phyloP scores from a whole-genome alignment of 2,329 filamentous ascomycete species.

The Ophiostoma montium region DNA sequence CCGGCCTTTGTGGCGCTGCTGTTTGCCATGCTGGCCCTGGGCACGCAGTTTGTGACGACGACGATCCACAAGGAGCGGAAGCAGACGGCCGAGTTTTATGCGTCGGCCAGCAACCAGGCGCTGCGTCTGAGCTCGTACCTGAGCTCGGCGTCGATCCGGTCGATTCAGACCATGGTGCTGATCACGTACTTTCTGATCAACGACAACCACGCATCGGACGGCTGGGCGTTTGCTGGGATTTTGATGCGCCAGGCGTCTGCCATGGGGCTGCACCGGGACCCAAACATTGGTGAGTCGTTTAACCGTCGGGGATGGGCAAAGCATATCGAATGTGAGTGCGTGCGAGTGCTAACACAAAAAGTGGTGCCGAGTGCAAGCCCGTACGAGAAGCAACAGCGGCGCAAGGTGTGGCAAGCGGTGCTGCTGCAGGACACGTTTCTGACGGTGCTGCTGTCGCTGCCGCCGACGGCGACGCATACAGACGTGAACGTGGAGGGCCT shows the following conservation, averaged over 20 bases:
- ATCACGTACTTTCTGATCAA: conserved; percentile 76
- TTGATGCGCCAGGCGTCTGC: conserved; percentile 66
- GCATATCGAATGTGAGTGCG: no score
- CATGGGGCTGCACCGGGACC: conserved; percentile 68
- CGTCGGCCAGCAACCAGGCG: conserved; percentile 65
- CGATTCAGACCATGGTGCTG: conserved; percentile 70
- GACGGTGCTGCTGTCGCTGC: conserved; percentile 62
- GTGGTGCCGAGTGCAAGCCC: conserved; percentile 49
- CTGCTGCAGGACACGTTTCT: conserved; percentile 70
- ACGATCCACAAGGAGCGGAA: conserved; percentile 48
- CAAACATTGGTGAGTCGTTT: conserved; percentile 49
- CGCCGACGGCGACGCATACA: conserved; percentile 64
- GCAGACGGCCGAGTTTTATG: conserved; percentile 69
- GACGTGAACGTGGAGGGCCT: conserved; percentile 66
- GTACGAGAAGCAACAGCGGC: conserved; percentile 64
- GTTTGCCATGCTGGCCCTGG: conserved; percentile 64
- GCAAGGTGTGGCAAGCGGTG: conserved; percentile 73
- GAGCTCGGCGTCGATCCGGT: conserved; percentile 57
- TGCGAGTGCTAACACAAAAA: conserved; percentile 15
- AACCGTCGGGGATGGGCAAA: no score
- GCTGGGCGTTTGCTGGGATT: conserved; percentile 70
- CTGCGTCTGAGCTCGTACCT: conserved; percentile 63
- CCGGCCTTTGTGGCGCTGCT: conserved; percentile 57
- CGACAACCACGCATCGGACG: conserved; percentile 71
- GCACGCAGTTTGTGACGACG: conserved; percentile 59